These are phyloP conservation scores for Globisporangium paroecandrum DNA, from an alignment of 352 stramenopile species.

Conservation along the genomic window DNA sequence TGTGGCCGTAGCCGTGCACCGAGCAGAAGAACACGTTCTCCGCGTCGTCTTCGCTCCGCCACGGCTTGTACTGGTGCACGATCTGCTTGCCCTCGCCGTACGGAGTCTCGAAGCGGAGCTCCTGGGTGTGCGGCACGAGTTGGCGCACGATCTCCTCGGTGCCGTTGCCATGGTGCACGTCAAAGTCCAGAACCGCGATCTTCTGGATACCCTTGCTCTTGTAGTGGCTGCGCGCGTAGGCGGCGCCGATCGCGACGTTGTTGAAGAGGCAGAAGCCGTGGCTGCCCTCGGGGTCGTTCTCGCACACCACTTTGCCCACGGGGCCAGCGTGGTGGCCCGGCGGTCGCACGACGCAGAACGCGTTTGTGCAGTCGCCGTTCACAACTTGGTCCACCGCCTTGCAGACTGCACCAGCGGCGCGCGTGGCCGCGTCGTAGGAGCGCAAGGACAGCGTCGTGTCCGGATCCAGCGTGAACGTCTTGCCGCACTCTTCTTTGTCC, in stretches of 20 bases:
- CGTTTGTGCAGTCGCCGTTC: conserved; percentile 88
- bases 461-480: conserved; percentile 50
- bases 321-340: conserved; percentile 97
- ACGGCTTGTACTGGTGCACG: conserved; percentile 92
- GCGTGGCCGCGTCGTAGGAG: conserved; percentile 73
- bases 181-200: conserved; percentile 97
- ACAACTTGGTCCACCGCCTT: conserved; percentile 85
- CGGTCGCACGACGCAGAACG: conserved; percentile 95
- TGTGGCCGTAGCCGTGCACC: conserved; percentile 73
- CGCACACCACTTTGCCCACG: conserved; percentile 90
- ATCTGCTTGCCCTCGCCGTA: conserved; percentile 88
- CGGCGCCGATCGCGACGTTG: conserved; percentile 96
- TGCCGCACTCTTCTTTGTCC: conserved; percentile 35
- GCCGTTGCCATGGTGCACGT: conserved; percentile 98
- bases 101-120: conserved; percentile 81
- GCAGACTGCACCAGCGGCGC: conserved; percentile 82
- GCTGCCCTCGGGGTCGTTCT: conserved; percentile 86
- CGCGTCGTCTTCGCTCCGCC: conserved; percentile 92
- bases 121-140: conserved; percentile 85
- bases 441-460: conserved; percentile 80
- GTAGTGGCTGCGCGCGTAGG: conserved; percentile 93
- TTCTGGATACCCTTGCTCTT: conserved; percentile 88
- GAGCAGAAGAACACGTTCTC: conserved; percentile 97
- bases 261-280: conserved; percentile 98
- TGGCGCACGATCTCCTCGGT: conserved; percentile 95